Evolutionary conservation across 441 rosid species (phyloP).

Genomic region (Raphanus hybrid): DNA sequence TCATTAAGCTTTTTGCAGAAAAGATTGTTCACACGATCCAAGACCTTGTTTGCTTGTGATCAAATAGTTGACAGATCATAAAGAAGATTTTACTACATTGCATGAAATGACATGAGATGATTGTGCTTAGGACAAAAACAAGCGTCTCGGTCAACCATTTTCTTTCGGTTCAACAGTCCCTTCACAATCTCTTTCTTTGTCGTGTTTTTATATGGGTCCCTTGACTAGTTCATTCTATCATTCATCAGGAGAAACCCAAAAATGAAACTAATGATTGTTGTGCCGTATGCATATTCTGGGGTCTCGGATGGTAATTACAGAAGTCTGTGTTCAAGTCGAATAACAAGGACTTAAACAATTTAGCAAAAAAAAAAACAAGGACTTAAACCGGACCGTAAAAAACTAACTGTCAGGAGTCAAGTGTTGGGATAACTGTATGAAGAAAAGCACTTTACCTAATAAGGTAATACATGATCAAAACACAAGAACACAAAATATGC

Average conservation of each 20-base stretch:
- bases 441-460: too few relatives aligned
- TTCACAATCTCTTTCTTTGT: slow-evolving; percentile 32
- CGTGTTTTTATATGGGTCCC: slow-evolving; percentile 37
- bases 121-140: slow-evolving; percentile 33
- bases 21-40: slow-evolving; percentile 23
- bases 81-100: slow-evolving; percentile 31
- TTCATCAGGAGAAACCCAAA: slow-evolving; percentile 32
- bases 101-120: slow-evolving; percentile 44
- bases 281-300: not conserved
- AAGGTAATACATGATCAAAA: too few relatives aligned
- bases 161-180: slow-evolving; percentile 35
- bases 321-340: not conserved
- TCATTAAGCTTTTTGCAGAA: slow-evolving; percentile 23
- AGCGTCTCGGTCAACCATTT: slow-evolving; percentile 24
- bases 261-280: slow-evolving; percentile 1
- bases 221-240: slow-evolving; percentile 27
- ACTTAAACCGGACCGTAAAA: not conserved
- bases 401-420: not conserved
- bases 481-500: slow-evolving; percentile 52
- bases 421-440: too few relatives aligned
- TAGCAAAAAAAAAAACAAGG: not conserved
- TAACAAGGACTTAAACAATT: not conserved
- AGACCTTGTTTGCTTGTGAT: slow-evolving; percentile 28
- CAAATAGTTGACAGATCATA: slow-evolving; percentile 33
- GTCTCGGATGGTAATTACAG: not conserved